Percentiles rank a stretch among this genome's conserved stretches.
These are phyloP conservation scores for Steccherinum ochraceum DNA, from an alignment of 768 basidiomycete genomes.

Conservation along the genomic window DNA sequence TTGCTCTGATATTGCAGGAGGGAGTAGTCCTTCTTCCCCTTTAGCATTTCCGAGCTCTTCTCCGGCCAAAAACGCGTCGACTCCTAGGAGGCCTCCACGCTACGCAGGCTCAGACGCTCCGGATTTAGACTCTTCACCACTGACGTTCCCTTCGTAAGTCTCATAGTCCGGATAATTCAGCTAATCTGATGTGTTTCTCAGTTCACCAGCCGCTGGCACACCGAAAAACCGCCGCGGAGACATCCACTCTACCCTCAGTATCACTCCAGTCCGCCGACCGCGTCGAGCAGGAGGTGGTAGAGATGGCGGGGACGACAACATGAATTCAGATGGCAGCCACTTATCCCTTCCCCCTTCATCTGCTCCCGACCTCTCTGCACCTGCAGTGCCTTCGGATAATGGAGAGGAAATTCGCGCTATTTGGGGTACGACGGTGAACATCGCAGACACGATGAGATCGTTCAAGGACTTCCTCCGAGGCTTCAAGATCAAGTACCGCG, in stretches of 20 bases:
- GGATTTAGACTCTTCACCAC: conserved; percentile 46
- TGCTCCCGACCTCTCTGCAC: conserved; percentile 51
- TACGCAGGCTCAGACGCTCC: conserved; percentile 15
- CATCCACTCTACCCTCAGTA: conserved; percentile 74
- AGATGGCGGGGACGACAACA: conserved; percentile 33
- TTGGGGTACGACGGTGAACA: conserved; percentile 96
- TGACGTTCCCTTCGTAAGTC: conserved; percentile 64
- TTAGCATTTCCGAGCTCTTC: conserved; percentile 61
- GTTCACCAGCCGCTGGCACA: conserved; percentile 50
- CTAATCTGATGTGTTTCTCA: conserved; percentile 15
- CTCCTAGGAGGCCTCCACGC: conserved; percentile 7
- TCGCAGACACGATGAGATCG: conserved; percentile 84
- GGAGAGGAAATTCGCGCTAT: conserved; percentile 86
- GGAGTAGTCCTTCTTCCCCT: conserved; percentile 48
- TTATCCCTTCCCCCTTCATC: conserved; percentile 55
- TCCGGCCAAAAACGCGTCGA: conserved; percentile 34
- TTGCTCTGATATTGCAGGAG: conserved; percentile 26
- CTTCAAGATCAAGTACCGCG: conserved; percentile 90
- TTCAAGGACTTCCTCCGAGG: conserved; percentile 87
- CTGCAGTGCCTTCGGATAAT: conserved; percentile 57
- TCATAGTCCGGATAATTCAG: neutral
- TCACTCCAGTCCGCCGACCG: conserved; percentile 45
- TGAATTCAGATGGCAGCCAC: conserved; percentile 53
- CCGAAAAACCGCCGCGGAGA: conserved; percentile 80
- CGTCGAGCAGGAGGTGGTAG: conserved; percentile 28